phyloP scores from a whole-genome alignment of 768 basidiomycete genomes.

The Daedaleopsis nitida region DNA sequence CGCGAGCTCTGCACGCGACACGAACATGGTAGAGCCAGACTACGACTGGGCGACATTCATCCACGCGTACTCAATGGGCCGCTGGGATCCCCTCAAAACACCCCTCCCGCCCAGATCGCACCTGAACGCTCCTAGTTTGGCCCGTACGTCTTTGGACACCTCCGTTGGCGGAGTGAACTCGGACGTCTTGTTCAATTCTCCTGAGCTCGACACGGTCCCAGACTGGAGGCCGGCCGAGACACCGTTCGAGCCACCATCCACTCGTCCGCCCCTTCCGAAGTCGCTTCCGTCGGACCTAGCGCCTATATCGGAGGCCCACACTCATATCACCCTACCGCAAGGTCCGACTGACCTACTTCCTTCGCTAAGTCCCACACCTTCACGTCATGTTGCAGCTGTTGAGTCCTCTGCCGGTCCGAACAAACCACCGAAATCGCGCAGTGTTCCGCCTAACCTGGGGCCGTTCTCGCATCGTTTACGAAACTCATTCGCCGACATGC shows the following conservation, averaged over 20 bases:
- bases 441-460: slow-evolving; percentile 24
- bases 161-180: slow-evolving; percentile 1
- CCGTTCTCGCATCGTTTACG: slow-evolving; percentile 42
- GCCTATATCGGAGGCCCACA: not conserved
- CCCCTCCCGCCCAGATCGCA: slow-evolving; percentile 57
- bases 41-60: slow-evolving; percentile 80
- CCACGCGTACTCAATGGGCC: slow-evolving; percentile 71
- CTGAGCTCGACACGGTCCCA: slow-evolving; percentile 6
- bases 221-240: slow-evolving; percentile 19
- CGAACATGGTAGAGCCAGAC: slow-evolving; percentile 30
- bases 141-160: slow-evolving; percentile 7
- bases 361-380: not conserved
- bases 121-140: slow-evolving; percentile 28
- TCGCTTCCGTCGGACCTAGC: not conserved
- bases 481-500: slow-evolving; percentile 48
- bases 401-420: not conserved
- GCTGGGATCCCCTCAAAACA: slow-evolving; percentile 77
- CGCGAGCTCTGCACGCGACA: slow-evolving; percentile 18
- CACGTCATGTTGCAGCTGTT: not conserved
- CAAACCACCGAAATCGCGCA: slow-evolving; percentile 6
- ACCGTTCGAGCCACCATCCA: slow-evolving; percentile 5
- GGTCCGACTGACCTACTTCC: not conserved
- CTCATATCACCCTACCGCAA: not conserved
- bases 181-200: slow-evolving; percentile 13
- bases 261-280: not conserved